These are phyloP conservation scores for Cucumis melo DNA, from an alignment of 306 rosid genomes.

Conservation along the genomic window DNA sequence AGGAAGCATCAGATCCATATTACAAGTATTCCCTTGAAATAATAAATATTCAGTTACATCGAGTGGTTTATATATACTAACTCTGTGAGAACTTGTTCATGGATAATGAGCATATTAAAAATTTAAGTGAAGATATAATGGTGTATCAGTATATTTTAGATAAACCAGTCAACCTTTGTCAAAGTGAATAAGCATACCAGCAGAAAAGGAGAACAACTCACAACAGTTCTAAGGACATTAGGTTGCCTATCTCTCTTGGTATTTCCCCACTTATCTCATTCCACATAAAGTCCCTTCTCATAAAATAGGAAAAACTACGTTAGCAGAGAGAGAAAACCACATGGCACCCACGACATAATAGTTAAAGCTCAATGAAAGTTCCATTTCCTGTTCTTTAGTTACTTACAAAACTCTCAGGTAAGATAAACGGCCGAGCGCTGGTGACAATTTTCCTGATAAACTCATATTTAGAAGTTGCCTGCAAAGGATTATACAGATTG, in stretches of 20 bases:
- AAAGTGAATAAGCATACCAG: not conserved
- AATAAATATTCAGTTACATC: not conserved
- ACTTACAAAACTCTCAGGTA: slow-evolving; percentile 60
- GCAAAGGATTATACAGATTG: slow-evolving; percentile 17
- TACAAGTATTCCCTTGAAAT: not conserved
- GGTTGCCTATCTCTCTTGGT: slow-evolving; percentile 74
- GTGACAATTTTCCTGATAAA: slow-evolving; percentile 58
- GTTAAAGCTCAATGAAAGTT: not conserved
- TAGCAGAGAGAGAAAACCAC: slow-evolving; percentile 14
- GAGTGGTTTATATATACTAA: not conserved
- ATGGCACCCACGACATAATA: not conserved
- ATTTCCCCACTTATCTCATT: slow-evolving; percentile 62
- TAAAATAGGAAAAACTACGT: slow-evolving; percentile 16
- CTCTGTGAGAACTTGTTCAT: not conserved
- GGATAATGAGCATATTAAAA: not conserved
- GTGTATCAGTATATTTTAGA: not conserved
- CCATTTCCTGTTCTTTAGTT: not conserved
- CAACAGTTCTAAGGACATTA: slow-evolving; percentile 57
- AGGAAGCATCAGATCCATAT: not conserved
- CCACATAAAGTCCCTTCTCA: slow-evolving; percentile 87
- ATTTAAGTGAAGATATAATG: not conserved
- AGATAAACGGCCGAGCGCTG: slow-evolving; percentile 54
- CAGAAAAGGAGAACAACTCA: slow-evolving; percentile 30
- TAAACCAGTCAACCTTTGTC: not conserved
- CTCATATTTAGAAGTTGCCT: slow-evolving; percentile 60